phyloP scores from a whole-genome alignment of 495 filamentous ascomycete species.

The Lophium mytilinum region DNA sequence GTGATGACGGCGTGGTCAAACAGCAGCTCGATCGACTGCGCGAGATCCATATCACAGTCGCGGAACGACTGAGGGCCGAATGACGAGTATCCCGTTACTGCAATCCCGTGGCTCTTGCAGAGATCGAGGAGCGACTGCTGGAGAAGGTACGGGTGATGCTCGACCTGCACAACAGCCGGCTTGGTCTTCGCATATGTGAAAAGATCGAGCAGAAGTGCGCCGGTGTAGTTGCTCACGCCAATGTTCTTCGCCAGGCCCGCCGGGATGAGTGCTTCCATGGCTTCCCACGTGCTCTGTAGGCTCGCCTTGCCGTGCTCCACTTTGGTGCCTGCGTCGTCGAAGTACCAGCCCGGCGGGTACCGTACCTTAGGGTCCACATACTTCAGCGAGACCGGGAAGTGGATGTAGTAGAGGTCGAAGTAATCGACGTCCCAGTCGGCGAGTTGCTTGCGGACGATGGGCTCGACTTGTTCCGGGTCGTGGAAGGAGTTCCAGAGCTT shows the following conservation, averaged over 20 bases:
- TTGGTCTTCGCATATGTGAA: conserved; percentile 72
- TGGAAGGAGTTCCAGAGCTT: conserved; percentile 67
- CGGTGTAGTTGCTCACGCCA: conserved; percentile 85
- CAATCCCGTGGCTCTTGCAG: conserved; percentile 62
- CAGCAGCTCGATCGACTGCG: conserved; percentile 59
- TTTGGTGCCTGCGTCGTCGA: conserved; percentile 43
- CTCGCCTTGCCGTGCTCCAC: conserved; percentile 56
- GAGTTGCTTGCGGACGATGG: conserved; percentile 53
- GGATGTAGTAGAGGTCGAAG: conserved; percentile 64
- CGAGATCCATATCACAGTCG: conserved; percentile 63
- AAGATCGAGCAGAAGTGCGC: conserved; percentile 73
- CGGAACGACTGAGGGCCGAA: conserved; percentile 81
- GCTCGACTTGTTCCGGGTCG: conserved; percentile 51
- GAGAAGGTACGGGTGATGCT: conserved; percentile 95
- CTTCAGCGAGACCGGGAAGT: conserved; percentile 45
- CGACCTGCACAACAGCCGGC: conserved; percentile 83
- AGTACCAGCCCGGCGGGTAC: conserved; percentile 43
- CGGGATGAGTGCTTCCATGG: conserved; percentile 71
- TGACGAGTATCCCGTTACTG: conserved; percentile 82
- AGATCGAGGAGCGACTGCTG: conserved; percentile 69
- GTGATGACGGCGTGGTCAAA: conserved; percentile 54
- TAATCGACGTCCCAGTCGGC: conserved; percentile 55
- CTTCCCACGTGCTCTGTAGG: conserved; percentile 83
- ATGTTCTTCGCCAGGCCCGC: conserved; percentile 65
- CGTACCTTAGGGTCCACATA: conserved; percentile 33